Base-by-base conservation (phyloP, 371 early-diverging fungal species). In the Thermomucor indicae-seudaticae region DNA sequence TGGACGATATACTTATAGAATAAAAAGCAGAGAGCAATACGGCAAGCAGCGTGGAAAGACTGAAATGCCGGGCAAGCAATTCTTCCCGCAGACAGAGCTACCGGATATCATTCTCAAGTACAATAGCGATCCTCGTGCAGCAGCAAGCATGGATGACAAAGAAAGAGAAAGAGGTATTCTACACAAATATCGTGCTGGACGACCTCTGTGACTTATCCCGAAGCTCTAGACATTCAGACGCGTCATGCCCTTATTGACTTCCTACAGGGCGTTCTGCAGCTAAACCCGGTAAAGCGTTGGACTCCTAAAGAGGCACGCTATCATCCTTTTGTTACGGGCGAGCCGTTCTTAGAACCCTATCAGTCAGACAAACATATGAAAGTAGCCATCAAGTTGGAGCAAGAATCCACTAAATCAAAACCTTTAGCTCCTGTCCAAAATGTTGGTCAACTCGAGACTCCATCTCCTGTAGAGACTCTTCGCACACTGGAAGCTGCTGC, bases 281-380 rank as follows among this genome's bases (percentile, higher is more conserved):
- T 97, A 12, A 93, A 98, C 49, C 97, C 97, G 0, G 68, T 91
- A 32, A 88, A 88, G 59, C 81, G 98, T 47, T 95, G 95, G 95
- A 86, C 92, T 2, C 96, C 98, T 3, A 87, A 85, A 31, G 92
- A 98, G 55, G 97, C 97, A 4, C 71, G 83, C 12, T 67, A 87
- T 53, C 98, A 98, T 55, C 98, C 98, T 2, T 97, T 98, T 58
- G 86, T 97, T 45, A 95, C 95, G 0, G 93, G 92, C 8, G 86
- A 91, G 48, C 75, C 75, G n/a, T 91, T 80, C 32, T 65, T 64
- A 6, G 84, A 81, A 1, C 71, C 75, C 14, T 85, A 80, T 45
- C 51, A 72, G 10, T 83, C 85, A 4, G 64, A 67, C n/a, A 27
- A 16, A 8, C 53, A 63, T 16, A 54, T 57, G 37, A 54, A 57